Percentiles rank a stretch among this genome's conserved stretches.
Evolutionary conservation across 164 flowering plant genomes (phyloP).

Genomic region (Magnolia sinica): DNA sequence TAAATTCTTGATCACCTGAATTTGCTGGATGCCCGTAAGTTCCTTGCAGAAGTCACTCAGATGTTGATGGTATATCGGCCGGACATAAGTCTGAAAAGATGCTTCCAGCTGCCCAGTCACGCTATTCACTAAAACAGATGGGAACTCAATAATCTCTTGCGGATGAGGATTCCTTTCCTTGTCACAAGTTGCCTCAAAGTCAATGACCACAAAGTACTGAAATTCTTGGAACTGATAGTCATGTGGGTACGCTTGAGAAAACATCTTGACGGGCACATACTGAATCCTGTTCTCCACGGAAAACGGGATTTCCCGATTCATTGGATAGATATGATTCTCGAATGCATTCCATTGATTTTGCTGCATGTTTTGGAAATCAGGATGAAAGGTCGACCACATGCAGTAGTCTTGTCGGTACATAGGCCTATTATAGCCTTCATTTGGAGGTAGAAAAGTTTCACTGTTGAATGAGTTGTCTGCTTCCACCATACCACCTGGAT

Average conservation of each 20-base stretch:
- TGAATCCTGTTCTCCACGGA: slow-evolving; percentile 43
- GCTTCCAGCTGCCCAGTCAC: slow-evolving; percentile 80
- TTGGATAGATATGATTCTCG: slow-evolving; percentile 41
- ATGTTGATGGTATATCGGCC: slow-evolving; percentile 72
- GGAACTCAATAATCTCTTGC: slow-evolving; percentile 96
- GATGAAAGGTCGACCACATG: slow-evolving; percentile 39
- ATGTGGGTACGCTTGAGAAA: slow-evolving; percentile 40
- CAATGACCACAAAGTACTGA: slow-evolving; percentile 93
- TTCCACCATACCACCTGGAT: slow-evolving; percentile 32
- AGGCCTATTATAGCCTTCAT: slow-evolving; percentile 32
- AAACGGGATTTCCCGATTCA: slow-evolving; percentile 27
- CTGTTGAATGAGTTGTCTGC: slow-evolving; percentile 22
- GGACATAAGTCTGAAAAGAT: slow-evolving; percentile 78
- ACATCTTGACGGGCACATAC: slow-evolving; percentile 44
- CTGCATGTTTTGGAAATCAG: slow-evolving; percentile 46
- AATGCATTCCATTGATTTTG: slow-evolving; percentile 38
- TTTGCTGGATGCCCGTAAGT: slow-evolving; percentile 92
- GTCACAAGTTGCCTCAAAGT: slow-evolving; percentile 97
- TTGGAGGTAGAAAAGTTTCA: slow-evolving; percentile 37
- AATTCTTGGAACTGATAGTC: slow-evolving; percentile 69
- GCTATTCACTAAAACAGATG: slow-evolving; percentile 85
- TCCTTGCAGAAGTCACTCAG: slow-evolving; percentile 94
- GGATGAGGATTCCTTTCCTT: slow-evolving; percentile 77
- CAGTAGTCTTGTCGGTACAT: slow-evolving; percentile 38
- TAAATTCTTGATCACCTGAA: slow-evolving; percentile 49